Evolutionary conservation across 805 yeast genomes (phyloP).

Genomic region (Suhomyces vadensis): DNA sequence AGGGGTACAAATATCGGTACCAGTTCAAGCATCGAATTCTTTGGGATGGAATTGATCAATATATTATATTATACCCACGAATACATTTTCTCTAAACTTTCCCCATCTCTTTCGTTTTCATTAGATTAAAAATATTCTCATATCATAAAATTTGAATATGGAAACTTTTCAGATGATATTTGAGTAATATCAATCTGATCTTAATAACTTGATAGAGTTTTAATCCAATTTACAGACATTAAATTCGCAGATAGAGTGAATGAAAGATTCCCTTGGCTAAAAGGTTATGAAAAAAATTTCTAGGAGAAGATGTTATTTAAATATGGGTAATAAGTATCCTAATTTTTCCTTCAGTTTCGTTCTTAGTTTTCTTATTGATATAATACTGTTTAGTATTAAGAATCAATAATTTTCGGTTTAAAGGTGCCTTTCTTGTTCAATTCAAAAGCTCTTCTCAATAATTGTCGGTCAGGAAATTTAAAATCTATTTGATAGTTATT

Average conservation of each 20-base stretch:
- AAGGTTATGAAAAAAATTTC: too few relatives aligned
- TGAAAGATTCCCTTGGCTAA: background rate
- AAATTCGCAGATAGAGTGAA: background rate
- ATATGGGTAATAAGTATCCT: too few relatives aligned
- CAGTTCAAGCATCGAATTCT: slow-evolving; percentile 69
- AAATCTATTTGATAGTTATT: background rate
- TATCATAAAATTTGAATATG: background rate
- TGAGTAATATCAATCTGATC: background rate
- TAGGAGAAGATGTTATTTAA: too few relatives aligned
- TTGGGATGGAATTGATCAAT: slow-evolving; percentile 55
- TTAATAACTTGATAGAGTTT: background rate
- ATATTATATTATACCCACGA: background rate
- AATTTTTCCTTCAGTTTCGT: too few relatives aligned
- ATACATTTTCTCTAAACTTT: background rate
- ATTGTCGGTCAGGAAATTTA: slow-evolving; percentile 1
- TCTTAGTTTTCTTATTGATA: background rate
- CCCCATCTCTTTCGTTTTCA: too few relatives aligned
- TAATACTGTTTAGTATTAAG: background rate
- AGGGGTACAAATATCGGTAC: slow-evolving; percentile 55
- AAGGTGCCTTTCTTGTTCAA: background rate
- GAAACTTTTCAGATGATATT: too few relatives aligned
- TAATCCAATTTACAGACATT: background rate
- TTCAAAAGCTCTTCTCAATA: background rate
- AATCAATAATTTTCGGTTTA: background rate
- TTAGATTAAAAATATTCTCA: too few relatives aligned